Conservation (phyloP, 2,329 filamentous ascomycete species). For the Aspergillus phoenicis region DNA sequence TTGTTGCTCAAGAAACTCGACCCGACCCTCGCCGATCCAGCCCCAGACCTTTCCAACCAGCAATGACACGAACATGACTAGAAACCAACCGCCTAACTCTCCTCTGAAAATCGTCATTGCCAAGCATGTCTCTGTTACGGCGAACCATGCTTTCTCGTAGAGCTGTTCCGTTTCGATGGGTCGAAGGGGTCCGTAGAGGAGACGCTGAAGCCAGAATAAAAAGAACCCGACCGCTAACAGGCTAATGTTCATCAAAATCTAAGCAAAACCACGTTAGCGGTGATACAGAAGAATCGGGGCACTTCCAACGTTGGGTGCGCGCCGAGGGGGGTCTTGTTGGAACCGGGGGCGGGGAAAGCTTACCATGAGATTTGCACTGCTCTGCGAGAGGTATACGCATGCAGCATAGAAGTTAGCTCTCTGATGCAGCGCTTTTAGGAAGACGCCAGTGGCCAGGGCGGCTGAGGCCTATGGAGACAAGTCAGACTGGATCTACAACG, state of each 20-base stretch:
- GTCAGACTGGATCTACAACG: slow-evolving; percentile 10
- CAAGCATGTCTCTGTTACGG: slow-evolving; percentile 91
- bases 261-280: not conserved
- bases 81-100: slow-evolving; percentile 89
- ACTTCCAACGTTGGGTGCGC: not conserved
- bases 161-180: slow-evolving; percentile 95
- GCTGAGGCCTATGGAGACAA: slow-evolving; percentile 66
- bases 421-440: slow-evolving; percentile 90
- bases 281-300: not conserved
- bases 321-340: not conserved
- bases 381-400: slow-evolving; percentile 94
- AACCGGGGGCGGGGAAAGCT: slow-evolving; percentile 32
- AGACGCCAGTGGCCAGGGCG: slow-evolving; percentile 78
- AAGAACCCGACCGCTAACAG: slow-evolving; percentile 78
- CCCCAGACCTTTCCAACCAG: slow-evolving; percentile 97
- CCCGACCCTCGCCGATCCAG: slow-evolving; percentile 94
- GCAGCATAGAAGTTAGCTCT: slow-evolving; percentile 98
- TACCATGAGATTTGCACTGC: slow-evolving; percentile 92
- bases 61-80: slow-evolving; percentile 93
- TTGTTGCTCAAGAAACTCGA: slow-evolving; percentile 94
- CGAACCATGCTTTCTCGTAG: slow-evolving; percentile 97
- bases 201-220: slow-evolving; percentile 82
- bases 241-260: slow-evolving; percentile 90
- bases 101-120: slow-evolving; percentile 99
- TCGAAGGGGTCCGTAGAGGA: slow-evolving; percentile 87